Percentiles rank a stretch among this genome's conserved stretches.
Evolutionary conservation across 345 rosid genomes (phyloP).

Genomic region (Durio zibethinus): DNA sequence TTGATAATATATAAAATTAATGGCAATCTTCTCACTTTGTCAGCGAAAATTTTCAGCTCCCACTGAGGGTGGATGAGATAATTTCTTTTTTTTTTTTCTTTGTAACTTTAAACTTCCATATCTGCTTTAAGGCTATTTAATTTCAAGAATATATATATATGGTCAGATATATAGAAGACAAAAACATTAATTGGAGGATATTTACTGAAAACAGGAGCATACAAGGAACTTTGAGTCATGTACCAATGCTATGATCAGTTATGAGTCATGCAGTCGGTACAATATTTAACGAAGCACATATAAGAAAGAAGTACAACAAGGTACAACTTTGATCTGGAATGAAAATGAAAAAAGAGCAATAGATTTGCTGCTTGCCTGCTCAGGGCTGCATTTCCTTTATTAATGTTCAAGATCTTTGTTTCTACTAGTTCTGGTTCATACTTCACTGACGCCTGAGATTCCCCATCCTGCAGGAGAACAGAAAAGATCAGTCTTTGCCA

Average conservation of each 20-base stretch:
- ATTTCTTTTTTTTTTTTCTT: too few species aligned
- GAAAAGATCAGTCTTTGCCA: background rate
- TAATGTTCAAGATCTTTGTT: background rate
- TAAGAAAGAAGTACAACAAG: background rate
- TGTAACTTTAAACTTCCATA: too few species aligned
- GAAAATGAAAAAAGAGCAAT: background rate
- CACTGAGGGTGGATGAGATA: too few species aligned
- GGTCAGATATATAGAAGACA: background rate
- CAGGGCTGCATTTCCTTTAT: background rate
- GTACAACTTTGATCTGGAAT: background rate
- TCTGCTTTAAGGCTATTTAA: too few species aligned
- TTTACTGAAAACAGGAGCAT: background rate
- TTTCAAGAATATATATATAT: too few species aligned
- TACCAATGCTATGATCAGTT: background rate
- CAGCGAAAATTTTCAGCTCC: too few species aligned
- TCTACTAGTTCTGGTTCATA: background rate
- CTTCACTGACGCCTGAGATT: conserved; percentile 32
- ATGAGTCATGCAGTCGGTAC: background rate
- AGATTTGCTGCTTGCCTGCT: background rate
- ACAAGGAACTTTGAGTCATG: background rate
- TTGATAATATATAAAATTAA: too few species aligned
- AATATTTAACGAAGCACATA: background rate
- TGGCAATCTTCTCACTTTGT: too few species aligned
- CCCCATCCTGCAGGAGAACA: conserved; percentile 32
- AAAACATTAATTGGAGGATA: background rate